Percentiles rank a stretch among this genome's conserved stretches.
phyloP scores from a whole-genome alignment of 805 yeast genomes.

The Limtongia smithiae region DNA sequence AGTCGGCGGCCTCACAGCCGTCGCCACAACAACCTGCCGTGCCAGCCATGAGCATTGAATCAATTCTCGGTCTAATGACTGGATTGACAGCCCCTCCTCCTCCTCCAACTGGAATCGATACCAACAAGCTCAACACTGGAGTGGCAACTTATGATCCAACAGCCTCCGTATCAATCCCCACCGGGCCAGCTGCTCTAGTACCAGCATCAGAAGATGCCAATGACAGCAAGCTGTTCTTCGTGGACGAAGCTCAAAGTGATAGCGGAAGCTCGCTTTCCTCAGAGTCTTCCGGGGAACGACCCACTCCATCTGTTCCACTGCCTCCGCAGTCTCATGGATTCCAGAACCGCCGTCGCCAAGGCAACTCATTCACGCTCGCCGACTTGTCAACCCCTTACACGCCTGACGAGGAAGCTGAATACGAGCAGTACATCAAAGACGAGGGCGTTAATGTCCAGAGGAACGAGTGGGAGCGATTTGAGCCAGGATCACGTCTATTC shows the following conservation, averaged over 20 bases:
- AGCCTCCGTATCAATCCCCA: no score
- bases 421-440: conserved; percentile 49
- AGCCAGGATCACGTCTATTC: conserved; percentile 73
- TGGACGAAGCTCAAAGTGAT: neutral
- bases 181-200: neutral
- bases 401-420: conserved; percentile 51
- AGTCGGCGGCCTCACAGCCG: no score
- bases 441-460: conserved; percentile 50
- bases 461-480: conserved; percentile 64
- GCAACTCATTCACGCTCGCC: conserved; percentile 28
- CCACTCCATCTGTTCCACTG: neutral
- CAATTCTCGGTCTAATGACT: conserved; percentile 1
- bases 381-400: conserved; percentile 45
- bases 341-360: conserved; percentile 23
- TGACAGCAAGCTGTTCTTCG: neutral
- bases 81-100: neutral
- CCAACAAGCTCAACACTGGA: no score
- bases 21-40: no score
- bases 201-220: neutral
- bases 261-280: neutral
- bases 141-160: neutral
- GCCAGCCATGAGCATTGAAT: neutral
- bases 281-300: neutral
- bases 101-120: neutral
- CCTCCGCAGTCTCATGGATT: neutral